Conservation (phyloP, 805 yeast genomes). For the Wilhelminamyces savonicus region DNA sequence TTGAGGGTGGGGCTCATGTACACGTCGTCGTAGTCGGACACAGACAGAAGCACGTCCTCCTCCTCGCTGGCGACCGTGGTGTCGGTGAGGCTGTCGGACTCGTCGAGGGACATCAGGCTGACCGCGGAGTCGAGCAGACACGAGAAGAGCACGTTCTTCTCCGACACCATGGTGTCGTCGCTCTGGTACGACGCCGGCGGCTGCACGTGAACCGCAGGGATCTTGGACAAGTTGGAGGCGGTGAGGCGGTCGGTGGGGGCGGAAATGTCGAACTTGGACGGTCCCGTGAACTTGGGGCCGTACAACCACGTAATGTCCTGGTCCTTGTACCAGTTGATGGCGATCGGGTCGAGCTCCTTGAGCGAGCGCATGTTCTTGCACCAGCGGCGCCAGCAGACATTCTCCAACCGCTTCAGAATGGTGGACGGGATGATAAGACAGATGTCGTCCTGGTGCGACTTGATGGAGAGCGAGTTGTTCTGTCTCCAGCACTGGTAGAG, state of each 20-base stretch:
- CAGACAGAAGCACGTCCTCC: slow-evolving; percentile 2
- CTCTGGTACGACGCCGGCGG: too few relatives aligned
- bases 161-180: too few relatives aligned
- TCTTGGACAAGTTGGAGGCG: slow-evolving; percentile 2
- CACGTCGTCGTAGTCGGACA: slow-evolving; percentile 6
- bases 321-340: slow-evolving; percentile 48
- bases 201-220: slow-evolving; percentile 1
- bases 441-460: slow-evolving; percentile 13
- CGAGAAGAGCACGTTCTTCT: too few relatives aligned
- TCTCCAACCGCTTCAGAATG: slow-evolving; percentile 22
- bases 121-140: too few relatives aligned
- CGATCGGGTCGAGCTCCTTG: slow-evolving; percentile 31
- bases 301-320: slow-evolving; percentile 51
- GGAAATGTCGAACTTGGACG: slow-evolving; percentile 1
- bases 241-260: slow-evolving; percentile 2
- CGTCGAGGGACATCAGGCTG: too few relatives aligned
- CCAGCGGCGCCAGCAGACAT: slow-evolving; percentile 36
- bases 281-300: slow-evolving; percentile 36
- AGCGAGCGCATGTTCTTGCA: slow-evolving; percentile 23
- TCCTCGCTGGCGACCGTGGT: too few relatives aligned
- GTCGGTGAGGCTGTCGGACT: too few relatives aligned
- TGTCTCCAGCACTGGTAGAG: slow-evolving; percentile 21
- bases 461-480: slow-evolving; percentile 11
- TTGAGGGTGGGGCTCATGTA: slow-evolving; percentile 5
- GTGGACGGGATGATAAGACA: slow-evolving; percentile 13